Percentiles rank a stretch among this genome's conserved stretches.
These are phyloP conservation scores for Geoglossum glabrum DNA, from an alignment of 495 filamentous ascomycete genomes.

Conservation along the genomic window DNA sequence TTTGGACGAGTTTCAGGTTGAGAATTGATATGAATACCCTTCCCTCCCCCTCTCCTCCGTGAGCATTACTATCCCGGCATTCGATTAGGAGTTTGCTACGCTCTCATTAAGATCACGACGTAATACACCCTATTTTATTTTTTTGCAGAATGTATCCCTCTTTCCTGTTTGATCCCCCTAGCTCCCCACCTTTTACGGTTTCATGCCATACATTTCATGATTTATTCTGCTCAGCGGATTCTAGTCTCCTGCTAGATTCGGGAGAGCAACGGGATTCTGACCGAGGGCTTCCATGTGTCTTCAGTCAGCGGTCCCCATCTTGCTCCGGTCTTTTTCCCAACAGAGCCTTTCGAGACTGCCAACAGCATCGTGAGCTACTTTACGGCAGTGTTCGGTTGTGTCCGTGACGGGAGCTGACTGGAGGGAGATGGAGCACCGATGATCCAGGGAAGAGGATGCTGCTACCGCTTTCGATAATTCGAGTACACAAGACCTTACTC, in stretches of 20 bases:
- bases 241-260: neutral
- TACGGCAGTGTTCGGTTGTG: neutral
- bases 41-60: neutral
- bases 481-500: neutral
- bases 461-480: neutral
- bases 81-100: neutral
- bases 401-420: neutral
- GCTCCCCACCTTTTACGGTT: neutral
- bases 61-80: neutral
- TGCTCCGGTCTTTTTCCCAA: neutral
- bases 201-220: conserved; percentile 2
- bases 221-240: conserved; percentile 1
- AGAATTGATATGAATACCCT: neutral
- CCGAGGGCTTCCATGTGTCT: neutral
- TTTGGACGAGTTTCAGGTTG: neutral
- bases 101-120: neutral
- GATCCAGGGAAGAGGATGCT: neutral
- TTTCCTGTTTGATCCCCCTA: neutral
- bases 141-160: neutral
- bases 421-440: neutral
- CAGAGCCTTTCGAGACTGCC: neutral
- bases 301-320: neutral
- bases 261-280: conserved; percentile 1
- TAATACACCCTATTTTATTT: neutral
- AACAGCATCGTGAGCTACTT: neutral